Evolutionary conservation across 805 yeast species (phyloP).

Genomic region (Blastobotrys americana): DNA sequence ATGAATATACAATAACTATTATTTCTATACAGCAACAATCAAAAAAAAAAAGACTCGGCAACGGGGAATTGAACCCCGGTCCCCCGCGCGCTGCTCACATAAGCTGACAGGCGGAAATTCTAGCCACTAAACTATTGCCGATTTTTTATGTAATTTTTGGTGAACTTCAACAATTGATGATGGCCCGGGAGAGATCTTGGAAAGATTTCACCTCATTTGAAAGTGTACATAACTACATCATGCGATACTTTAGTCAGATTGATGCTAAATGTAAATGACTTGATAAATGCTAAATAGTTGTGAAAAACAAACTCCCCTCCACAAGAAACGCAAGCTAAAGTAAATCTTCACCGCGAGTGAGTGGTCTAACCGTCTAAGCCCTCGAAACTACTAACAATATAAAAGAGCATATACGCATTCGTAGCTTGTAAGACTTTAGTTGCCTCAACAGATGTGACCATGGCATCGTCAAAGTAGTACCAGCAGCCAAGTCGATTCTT

Average conservation of each 20-base stretch:
- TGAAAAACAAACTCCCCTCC: too few relatives aligned
- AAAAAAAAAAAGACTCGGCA: constrained; percentile 16
- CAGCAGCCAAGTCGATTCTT: constrained; percentile 71
- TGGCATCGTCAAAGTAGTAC: constrained; percentile 89
- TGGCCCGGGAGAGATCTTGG: too few relatives aligned
- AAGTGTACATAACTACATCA: too few relatives aligned
- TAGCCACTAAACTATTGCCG: constrained; percentile 11
- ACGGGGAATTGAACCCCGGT: constrained; percentile 21
- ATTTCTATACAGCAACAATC: too few relatives aligned
- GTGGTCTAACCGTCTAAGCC: neutral
- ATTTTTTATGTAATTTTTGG: neutral
- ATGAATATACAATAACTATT: too few relatives aligned
- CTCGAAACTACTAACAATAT: constrained; percentile 19
- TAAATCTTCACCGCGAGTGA: too few relatives aligned
- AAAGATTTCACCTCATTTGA: too few relatives aligned
- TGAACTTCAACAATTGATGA: too few relatives aligned
- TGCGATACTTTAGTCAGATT: too few relatives aligned
- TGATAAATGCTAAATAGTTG: too few relatives aligned
- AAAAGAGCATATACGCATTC: constrained; percentile 70
- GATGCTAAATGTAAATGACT: too few relatives aligned
- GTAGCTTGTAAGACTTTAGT: constrained; percentile 52
- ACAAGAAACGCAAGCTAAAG: too few relatives aligned
- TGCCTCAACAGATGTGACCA: constrained; percentile 57
- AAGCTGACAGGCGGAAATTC: constrained; percentile 8
- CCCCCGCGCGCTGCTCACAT: constrained; percentile 17